Base-by-base conservation (phyloP, 495 filamentous ascomycete genomes). In the Aspergillus nanangensis region DNA sequence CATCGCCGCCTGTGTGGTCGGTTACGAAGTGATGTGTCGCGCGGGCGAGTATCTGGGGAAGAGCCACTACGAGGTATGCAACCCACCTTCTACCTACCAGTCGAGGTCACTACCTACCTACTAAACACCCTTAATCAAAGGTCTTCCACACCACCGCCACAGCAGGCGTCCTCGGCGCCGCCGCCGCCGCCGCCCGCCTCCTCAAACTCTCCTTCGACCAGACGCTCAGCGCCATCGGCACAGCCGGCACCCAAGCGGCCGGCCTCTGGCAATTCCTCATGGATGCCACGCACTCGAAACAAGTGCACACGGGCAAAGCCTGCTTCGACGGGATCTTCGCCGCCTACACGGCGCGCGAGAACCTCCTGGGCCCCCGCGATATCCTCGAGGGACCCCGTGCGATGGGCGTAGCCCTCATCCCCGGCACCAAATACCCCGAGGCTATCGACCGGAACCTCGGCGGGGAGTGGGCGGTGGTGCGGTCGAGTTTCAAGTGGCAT, bases 401-500 rank as follows among this genome's bases (percentile, higher is more conserved):
- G 10, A 63, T 67, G 64, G 64, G 64, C 0, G 50, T 51, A 13
- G 55, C 56, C 13, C 38, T 65, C 9, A 62, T 60, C 4, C 60
- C 60, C 0, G 62, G 62, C 1, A 25, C 40, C 3, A 56, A 57
- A 13, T 49, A 52, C 8, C 57, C 62, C 1, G 55, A 56, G 14
- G 62, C 60, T 7, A 67, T 67, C 33, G 56, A 65, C 29, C 41
- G 42, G 13, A 46, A 60, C 20, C 52, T 67, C 3, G 62, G 64
- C 0, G 37, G 14, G 11, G 50, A 63, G 1, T 67, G 47, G 34
- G 49, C 58, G 1, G 44, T 67, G 15, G n/a, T 60, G 21, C 39
- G 50, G 1, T 63, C 60, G 8, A 67, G 64, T 32, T 67, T 67
- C 36, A 67, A 67, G 32, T 67, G 64, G 64, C 64, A 67, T 44